These are phyloP conservation scores for Fusarium sp. DNA, from an alignment of 2,329 filamentous ascomycete species.

Conservation along the genomic window DNA sequence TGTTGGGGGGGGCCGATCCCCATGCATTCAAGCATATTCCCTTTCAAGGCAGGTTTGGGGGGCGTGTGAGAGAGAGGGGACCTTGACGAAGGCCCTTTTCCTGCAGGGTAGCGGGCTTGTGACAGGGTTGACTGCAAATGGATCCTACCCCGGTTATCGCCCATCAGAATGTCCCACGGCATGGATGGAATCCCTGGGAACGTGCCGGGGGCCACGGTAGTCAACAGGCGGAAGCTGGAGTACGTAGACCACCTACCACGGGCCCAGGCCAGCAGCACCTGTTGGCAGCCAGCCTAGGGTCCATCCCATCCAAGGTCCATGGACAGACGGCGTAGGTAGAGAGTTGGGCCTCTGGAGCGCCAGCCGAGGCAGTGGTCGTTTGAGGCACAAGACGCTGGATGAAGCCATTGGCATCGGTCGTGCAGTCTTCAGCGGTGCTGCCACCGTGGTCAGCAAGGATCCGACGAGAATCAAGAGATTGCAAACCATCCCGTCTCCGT, in stretches of 20 bases:
- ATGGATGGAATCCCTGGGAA: constrained; percentile 30
- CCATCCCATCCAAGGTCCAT: constrained; percentile 20
- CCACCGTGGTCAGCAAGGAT: constrained; percentile 1
- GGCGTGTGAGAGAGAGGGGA: neutral
- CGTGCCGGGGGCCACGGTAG: constrained; percentile 12
- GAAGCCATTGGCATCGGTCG: constrained; percentile 21
- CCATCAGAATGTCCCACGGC: constrained; percentile 23
- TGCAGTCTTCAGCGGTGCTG: neutral
- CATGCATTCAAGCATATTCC: constrained; percentile 35
- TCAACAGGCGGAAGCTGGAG: constrained; percentile 21
- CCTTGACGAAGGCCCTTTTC: neutral
- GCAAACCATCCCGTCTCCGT: neutral
- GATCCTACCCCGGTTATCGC: constrained; percentile 23
- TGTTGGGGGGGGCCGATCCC: constrained; percentile 39
- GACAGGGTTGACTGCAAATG: constrained; percentile 12
- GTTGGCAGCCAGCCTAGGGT: constrained; percentile 4
- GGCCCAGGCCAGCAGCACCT: constrained; percentile 22
- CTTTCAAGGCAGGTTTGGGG: constrained; percentile 23
- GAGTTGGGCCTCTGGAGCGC: constrained; percentile 24
- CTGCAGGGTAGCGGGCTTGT: constrained; percentile 32
- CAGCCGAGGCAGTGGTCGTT: constrained; percentile 31
- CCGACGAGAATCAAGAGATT: constrained; percentile 26
- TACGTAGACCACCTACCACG: constrained; percentile 22
- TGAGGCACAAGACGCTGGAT: neutral
- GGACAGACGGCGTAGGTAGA: neutral